A percentile compares a stretch with the other conserved stretches of the same genome.
Conservation (phyloP, 2,329 filamentous ascomycete genomes). For the Alternaria brassicicola region DNA sequence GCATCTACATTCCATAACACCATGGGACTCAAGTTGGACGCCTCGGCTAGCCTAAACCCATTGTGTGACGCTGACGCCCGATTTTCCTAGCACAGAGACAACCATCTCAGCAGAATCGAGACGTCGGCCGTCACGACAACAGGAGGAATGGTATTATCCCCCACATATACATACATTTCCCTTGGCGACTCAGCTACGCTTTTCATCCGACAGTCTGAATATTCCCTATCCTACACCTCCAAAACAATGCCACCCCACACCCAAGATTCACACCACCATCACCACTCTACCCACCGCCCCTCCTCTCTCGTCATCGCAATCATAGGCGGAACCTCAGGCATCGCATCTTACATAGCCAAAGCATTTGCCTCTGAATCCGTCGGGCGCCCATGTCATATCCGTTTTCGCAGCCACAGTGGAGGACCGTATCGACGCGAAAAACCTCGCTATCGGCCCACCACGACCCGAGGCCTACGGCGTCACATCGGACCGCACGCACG, state of each 20-base stretch:
- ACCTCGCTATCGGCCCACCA: slow-evolving; percentile 39
- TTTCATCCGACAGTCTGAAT: neutral
- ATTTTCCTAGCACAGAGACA: neutral
- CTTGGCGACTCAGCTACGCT: neutral
- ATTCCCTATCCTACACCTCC: neutral
- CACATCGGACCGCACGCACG: slow-evolving; percentile 34
- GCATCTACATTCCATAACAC: neutral
- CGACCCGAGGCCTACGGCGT: slow-evolving; percentile 31
- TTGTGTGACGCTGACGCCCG: neutral
- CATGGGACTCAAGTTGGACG: neutral
- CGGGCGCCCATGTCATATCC: slow-evolving; percentile 40
- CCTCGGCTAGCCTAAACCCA: neutral
- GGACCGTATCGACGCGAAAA: slow-evolving; percentile 27
- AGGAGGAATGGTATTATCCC: neutral
- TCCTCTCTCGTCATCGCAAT: slow-evolving; percentile 32
- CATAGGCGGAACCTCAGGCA: slow-evolving; percentile 32
- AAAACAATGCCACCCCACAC: neutral
- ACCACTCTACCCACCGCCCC: slow-evolving; percentile 21
- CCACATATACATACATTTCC: neutral
- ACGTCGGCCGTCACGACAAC: neutral
- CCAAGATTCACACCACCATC: slow-evolving; percentile 14
- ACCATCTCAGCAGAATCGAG: neutral
- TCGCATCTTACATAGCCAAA: slow-evolving; percentile 33
- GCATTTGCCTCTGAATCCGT: slow-evolving; percentile 22
- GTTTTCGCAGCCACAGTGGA: slow-evolving; percentile 44